Conservation (phyloP, 2,329 filamentous ascomycete genomes). For the Leptographium lundbergii region DNA sequence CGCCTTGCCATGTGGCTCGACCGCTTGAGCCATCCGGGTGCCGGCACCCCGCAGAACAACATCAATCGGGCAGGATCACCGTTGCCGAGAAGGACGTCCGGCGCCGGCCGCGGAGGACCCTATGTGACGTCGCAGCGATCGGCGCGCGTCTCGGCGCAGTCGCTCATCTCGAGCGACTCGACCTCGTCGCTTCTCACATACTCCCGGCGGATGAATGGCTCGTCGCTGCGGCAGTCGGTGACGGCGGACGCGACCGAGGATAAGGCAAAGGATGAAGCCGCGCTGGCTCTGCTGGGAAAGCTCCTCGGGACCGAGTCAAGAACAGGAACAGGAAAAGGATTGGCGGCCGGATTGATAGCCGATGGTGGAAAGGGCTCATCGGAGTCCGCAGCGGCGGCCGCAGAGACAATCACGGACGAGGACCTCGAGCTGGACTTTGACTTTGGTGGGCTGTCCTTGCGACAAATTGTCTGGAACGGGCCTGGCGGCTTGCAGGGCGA, state of each 20-base stretch:
- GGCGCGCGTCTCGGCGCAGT: slow-evolving; percentile 65
- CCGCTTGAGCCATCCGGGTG: slow-evolving; percentile 54
- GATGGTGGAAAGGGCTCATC: neutral
- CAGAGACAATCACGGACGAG: slow-evolving; percentile 25
- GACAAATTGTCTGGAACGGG: slow-evolving; percentile 16
- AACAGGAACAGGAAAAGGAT: neutral
- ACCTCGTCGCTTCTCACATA: slow-evolving; percentile 59
- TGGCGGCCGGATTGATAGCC: no score
- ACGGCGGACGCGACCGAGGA: slow-evolving; percentile 25
- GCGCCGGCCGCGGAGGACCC: slow-evolving; percentile 47
- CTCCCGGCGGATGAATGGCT: slow-evolving; percentile 53
- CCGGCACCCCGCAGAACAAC: slow-evolving; percentile 45
- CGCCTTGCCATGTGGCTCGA: slow-evolving; percentile 67
- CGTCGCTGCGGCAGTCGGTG: slow-evolving; percentile 48
- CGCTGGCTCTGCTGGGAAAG: slow-evolving; percentile 53
- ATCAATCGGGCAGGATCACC: slow-evolving; percentile 62
- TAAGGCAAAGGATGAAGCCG: slow-evolving; percentile 45
- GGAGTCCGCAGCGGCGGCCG: neutral
- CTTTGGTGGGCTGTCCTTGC: slow-evolving; percentile 65
- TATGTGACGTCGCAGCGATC: slow-evolving; percentile 57
- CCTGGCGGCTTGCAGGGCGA: slow-evolving; percentile 27
- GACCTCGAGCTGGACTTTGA: slow-evolving; percentile 57
- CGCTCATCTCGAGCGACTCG: slow-evolving; percentile 66
- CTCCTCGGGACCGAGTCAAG: slow-evolving; percentile 22
- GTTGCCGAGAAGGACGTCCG: slow-evolving; percentile 52